phyloP scores from a whole-genome alignment of 1,139 yeast species.

The Blastobotrys capitulatus region DNA sequence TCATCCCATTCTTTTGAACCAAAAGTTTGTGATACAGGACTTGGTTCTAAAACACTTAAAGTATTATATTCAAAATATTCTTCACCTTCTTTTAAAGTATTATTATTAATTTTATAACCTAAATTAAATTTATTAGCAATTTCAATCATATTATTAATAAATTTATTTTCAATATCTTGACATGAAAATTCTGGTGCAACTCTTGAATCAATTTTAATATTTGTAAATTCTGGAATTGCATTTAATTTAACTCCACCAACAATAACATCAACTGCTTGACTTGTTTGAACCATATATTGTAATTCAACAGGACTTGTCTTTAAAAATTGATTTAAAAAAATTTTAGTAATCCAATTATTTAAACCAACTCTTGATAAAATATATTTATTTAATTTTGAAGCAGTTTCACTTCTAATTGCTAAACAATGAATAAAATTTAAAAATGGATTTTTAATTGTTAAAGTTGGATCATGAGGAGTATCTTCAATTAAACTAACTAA shows the following conservation, averaged over 20 bases:
- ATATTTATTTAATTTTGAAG: constrained; percentile 15
- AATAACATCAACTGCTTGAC: constrained; percentile 65
- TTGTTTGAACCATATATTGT: constrained; percentile 47
- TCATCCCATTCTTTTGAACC: constrained; percentile 44
- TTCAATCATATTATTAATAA: constrained; percentile 35
- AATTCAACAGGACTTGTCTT: constrained; percentile 10
- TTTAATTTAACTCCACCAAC: constrained; percentile 64
- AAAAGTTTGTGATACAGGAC: constrained; percentile 49
- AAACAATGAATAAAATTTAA: constrained; percentile 39
- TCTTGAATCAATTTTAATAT: constrained; percentile 53
- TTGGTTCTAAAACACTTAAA: constrained; percentile 40
- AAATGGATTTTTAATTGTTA: constrained; percentile 49
- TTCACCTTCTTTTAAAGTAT: constrained; percentile 17
- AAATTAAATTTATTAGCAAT: constrained; percentile 45
- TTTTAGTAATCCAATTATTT: constrained; percentile 19
- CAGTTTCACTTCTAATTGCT: constrained; percentile 32
- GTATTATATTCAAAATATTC: constrained; percentile 12
- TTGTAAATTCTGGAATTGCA: constrained; percentile 67
- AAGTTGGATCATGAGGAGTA: constrained; percentile 42
- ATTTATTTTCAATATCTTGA: constrained; percentile 37
- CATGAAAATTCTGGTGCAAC: constrained; percentile 49
- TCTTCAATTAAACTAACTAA: constrained; percentile 48
- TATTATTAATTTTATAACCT: constrained; percentile 40
- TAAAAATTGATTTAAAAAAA: constrained; percentile 16
- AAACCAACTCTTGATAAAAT: constrained; percentile 41